These are phyloP conservation scores for Claviceps cyperi DNA, from an alignment of 2,329 filamentous ascomycete species.

Conservation along the genomic window DNA sequence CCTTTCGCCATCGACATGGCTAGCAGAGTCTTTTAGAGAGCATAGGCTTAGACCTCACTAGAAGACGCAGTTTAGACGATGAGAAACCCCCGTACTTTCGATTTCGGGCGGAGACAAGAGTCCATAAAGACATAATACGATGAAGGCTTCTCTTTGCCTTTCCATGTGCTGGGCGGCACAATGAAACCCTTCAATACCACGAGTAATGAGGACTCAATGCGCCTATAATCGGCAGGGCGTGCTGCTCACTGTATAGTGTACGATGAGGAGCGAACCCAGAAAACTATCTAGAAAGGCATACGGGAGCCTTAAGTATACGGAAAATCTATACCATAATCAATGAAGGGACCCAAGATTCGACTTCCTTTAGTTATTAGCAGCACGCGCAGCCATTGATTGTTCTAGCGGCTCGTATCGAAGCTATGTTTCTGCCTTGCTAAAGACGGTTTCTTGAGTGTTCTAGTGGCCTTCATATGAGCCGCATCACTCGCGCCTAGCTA, in stretches of 20 bases:
- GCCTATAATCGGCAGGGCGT: background rate
- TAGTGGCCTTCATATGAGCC: too few species aligned
- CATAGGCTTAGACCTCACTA: background rate
- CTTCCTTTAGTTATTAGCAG: too few species aligned
- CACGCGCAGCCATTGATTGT: background rate
- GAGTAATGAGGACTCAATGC: background rate
- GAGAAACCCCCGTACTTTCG: background rate
- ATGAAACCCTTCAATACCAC: background rate
- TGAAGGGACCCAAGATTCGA: background rate
- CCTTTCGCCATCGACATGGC: constrained; percentile 43
- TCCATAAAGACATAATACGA: background rate
- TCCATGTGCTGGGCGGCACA: too few species aligned
- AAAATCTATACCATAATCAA: background rate
- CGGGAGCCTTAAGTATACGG: background rate
- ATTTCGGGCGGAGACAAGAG: background rate
- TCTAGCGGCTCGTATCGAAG: background rate
- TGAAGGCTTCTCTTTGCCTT: background rate
- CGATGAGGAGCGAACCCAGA: constrained; percentile 2
- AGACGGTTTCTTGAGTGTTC: too few species aligned
- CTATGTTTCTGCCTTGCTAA: too few species aligned
- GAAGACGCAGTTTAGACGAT: background rate
- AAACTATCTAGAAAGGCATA: background rate
- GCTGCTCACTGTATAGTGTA: constrained; percentile 6
- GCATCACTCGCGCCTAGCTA: too few species aligned
- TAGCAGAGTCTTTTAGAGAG: constrained; percentile 26